Evolutionary conservation across 345 rosid species (phyloP), one percentile per base, ranked within the genome.

Genomic region (Trapa incisa): DNA sequence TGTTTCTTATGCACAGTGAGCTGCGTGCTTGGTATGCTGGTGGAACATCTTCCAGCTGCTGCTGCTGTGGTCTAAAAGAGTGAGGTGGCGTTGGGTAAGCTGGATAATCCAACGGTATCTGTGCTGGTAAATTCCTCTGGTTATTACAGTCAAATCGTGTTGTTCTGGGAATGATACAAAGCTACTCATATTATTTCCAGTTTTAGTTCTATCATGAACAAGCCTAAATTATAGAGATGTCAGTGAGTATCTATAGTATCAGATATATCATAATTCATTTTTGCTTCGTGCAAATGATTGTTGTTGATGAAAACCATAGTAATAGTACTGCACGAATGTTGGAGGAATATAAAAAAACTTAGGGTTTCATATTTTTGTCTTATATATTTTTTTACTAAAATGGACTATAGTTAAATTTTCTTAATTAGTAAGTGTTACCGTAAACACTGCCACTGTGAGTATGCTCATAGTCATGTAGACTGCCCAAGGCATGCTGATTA

Each of bases 401-500:
- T 32, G 6, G 15, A 58, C 35, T 33, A 10, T 10, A 35, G 7
- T 58, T 4, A 58, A 29, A 50, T 17, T 67, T 48, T n/a, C 12
- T 68, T 10, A 13, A 1, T 69, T 6, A 48, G 9, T 48, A 62
- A 66, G 97, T 6, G 87, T 93, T 80, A 90, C 98, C 12, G 85
- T 93, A 68, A 90, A 93, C 69, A 90, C 97, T 13, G 98, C 97
- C 58, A 93, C 92, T 0, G 97, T 0, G 98, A 90, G 77, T 93
- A 87, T 70, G 94, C 97, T 0, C 96, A 85, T 73, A 80, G 72
- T 58, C 98, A 93, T 68, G 97, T 93, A 0, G 93, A 92, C 73
- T 86, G 96, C 56, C 96, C 93, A 9, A 96, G 98, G 1, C 98
- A 92, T 75, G 96, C 96, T 5, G 91, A 89, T 75, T 92, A 89